Base-by-base conservation (phyloP, 2,329 filamentous ascomycete genomes). In the Acrocalymma vagum region DNA sequence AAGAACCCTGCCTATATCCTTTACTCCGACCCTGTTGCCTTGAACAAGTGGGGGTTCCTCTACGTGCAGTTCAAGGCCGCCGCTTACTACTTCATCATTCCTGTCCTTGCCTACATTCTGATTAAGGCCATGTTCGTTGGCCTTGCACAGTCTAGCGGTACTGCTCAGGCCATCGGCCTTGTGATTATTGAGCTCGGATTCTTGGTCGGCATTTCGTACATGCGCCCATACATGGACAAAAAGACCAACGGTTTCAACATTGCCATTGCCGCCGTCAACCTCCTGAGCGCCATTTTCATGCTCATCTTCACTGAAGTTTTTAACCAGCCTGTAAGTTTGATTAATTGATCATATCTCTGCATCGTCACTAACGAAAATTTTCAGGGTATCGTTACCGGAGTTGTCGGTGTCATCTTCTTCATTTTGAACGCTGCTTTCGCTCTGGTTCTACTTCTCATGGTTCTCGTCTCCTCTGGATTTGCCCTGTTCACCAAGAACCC, bases 191-290 rank as follows among this genome's bases (percentile, higher is more conserved):
- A 97, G 71, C 86, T 86, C 2, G 82, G 72, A 36, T 86, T 88
- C 57, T 79, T 97, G 41, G 87, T 96, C 58, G 84, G 75, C 15
- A 85, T 90, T 40, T 87, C 85, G 45, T 86, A 95, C 38, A 75
- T 96, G 55, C 86, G 90, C 45, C 93, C 93, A 13, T 97, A 90
- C 87, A 97, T 97, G 93, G 93, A 96, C 79, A 96, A 96, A 83
- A 93, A 92, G 76, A 96, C 90, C 48, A 97, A 96, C 72, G 86
- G 86, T 31, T 95, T 96, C 80, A 96, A 96, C 75, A 96, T 97
- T 62, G 83, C 90, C 46, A 96, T 96, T 60, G 87, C 85, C 49
- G 87, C 84, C 29, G 79, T 96, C 72, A 96, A 96, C 78, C 95
- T 96, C 70, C 70, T 96, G 62, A 95, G 94, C 72, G 82, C 87